Conservation (phyloP, 2,329 filamentous ascomycete genomes). For the Daldinia sp. region DNA sequence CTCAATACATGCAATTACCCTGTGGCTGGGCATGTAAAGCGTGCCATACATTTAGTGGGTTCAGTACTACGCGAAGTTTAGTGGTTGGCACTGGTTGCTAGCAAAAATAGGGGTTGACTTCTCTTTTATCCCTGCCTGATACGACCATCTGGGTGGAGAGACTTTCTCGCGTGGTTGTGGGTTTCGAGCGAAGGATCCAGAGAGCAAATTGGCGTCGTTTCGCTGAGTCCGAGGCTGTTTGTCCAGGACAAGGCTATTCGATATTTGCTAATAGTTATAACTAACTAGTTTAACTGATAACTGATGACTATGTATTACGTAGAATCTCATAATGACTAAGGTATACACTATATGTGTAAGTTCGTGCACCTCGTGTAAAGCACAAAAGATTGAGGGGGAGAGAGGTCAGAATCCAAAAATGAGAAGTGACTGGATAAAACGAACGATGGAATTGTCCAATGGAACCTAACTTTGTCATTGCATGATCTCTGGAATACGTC, state of each 20-base stretch:
- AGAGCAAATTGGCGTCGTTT: not conserved
- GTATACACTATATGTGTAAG: too few species aligned
- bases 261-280: not conserved
- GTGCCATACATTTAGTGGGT: constrained; percentile 27
- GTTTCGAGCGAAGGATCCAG: constrained; percentile 28
- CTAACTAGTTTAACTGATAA: too few species aligned
- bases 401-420: not conserved
- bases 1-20: constrained; percentile 39
- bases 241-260: not conserved
- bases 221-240: constrained; percentile 3
- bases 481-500: constrained; percentile 26
- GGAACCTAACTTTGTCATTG: constrained; percentile 22
- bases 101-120: constrained; percentile 37
- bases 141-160: constrained; percentile 34
- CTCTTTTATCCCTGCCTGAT: constrained; percentile 28
- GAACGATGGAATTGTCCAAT: constrained; percentile 38
- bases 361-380: not conserved
- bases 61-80: constrained; percentile 33
- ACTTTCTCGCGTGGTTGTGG: constrained; percentile 41
- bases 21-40: constrained; percentile 40
- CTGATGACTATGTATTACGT: not conserved
- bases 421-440: constrained; percentile 27
- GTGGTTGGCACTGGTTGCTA: constrained; percentile 7
- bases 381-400: not conserved
- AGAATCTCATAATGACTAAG: not conserved